Base-by-base conservation (phyloP, 192 early-diverging fungal genomes). In the Oehlia diaphana region DNA sequence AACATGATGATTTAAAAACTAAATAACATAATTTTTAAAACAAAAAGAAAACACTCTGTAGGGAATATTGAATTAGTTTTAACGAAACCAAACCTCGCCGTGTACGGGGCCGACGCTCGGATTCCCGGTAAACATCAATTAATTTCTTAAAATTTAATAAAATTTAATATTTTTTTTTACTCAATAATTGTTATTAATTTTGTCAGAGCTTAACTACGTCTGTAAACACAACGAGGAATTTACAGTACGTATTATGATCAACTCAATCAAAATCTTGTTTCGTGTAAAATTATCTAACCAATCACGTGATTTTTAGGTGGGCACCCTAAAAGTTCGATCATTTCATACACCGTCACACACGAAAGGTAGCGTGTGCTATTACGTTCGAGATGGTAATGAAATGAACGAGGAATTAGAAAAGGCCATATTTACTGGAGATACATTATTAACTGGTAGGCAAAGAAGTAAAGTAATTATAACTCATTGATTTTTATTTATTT, bases 301-400 rank as follows among this genome's bases (percentile, higher is more conserved):
- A 76, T 63, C 42, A 42, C 13, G 3, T 14, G 5, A 37, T 76
- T 21, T 3, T 26, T 70, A 88, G 42, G 74, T 98, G 8, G 96
- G 96, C 21, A 88, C 88, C 3, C 72, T 99, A 0, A 87, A 87
- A 12, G 87, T 99, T 16, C 92, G 89, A 13, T 90, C 95, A 0
- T 82, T 96, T 0, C 89, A 91, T 83, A 97, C 96, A 0, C 87
- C 88, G 23, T 95, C 96, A 67, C 96, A 99, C 82, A 99, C 97
- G 3, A 91, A 88, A n/a, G 94, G 96, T 16, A 92, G 92, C 79
- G 92, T 98, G 6, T 92, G 92, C 71, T 98, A 93, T 83, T 96
- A 91, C 82, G 90, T 97, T 26, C 88, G 87, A 28, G 91, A 92
- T 80, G 83, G 81, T n/a, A 74, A 81, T 12, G 87, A 92, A 74